Percentiles rank a stretch among this genome's conserved stretches.
Evolutionary conservation across 352 stramenopile species (phyloP).

Genomic region (Globisporangium yorkense): DNA sequence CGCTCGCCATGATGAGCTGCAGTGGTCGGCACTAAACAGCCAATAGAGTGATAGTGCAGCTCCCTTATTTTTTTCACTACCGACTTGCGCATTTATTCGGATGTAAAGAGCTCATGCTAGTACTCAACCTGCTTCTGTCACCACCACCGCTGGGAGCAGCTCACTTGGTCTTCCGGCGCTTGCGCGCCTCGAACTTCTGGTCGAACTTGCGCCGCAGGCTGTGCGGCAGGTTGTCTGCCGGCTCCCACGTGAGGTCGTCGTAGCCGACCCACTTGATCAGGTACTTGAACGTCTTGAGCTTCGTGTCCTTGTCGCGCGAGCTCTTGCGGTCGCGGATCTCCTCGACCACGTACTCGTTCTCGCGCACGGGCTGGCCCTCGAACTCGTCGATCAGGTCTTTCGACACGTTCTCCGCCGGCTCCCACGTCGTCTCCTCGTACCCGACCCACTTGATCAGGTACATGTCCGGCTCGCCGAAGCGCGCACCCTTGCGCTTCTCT

Average conservation of each 20-base stretch:
- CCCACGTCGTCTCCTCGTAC: slow-evolving; percentile 76
- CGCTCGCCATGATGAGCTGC: not conserved
- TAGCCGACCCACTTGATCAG: slow-evolving; percentile 86
- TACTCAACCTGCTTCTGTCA: not conserved
- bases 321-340: slow-evolving; percentile 60
- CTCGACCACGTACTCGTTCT: slow-evolving; percentile 74
- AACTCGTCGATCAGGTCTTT: slow-evolving; percentile 81
- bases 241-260: slow-evolving; percentile 76
- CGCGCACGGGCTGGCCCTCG: slow-evolving; percentile 59
- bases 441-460: slow-evolving; percentile 83
- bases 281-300: slow-evolving; percentile 73
- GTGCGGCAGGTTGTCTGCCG: slow-evolving; percentile 66
- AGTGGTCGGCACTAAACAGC: not conserved
- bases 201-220: slow-evolving; percentile 79
- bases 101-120: not conserved
- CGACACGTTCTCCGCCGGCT: slow-evolving; percentile 67
- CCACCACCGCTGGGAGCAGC: not conserved
- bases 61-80: not conserved
- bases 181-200: slow-evolving; percentile 49
- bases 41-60: not conserved
- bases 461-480: slow-evolving; percentile 50
- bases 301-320: slow-evolving; percentile 56
- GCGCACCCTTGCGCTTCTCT: slow-evolving; percentile 37
- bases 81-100: not conserved
- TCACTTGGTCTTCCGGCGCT: slow-evolving; percentile 10